These are phyloP conservation scores for Fusarium concolor DNA, from an alignment of 2,329 filamentous ascomycete genomes.

Conservation along the genomic window DNA sequence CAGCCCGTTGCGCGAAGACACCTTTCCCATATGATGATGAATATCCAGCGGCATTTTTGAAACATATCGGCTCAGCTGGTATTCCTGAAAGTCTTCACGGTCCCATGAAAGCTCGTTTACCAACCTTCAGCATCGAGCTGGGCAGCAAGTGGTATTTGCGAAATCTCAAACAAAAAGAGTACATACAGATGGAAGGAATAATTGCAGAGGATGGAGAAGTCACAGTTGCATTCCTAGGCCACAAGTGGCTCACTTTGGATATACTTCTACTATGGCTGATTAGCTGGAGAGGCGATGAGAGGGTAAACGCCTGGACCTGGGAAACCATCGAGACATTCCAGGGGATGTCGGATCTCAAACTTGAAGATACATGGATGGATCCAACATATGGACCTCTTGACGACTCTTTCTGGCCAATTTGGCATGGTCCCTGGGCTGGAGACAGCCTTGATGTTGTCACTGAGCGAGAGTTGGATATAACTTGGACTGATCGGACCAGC, in stretches of 20 bases:
- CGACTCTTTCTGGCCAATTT: slow-evolving; percentile 4
- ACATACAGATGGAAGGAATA: slow-evolving; percentile 19
- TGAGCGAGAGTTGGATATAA: not conserved
- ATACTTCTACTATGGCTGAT: slow-evolving; percentile 22
- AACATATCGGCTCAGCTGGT: not conserved
- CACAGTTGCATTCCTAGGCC: not conserved
- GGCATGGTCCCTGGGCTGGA: slow-evolving; percentile 8
- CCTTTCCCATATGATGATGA: not conserved
- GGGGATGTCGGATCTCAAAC: not conserved
- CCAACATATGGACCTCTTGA: not conserved
- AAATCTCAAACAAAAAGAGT: slow-evolving; percentile 14
- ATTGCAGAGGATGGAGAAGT: not conserved
- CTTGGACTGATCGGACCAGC: slow-evolving; percentile 11
- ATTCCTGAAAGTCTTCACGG: not conserved
- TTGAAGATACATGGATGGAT: not conserved
- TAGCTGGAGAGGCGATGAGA: not conserved
- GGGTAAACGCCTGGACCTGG: not conserved
- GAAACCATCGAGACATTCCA: not conserved
- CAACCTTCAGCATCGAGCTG: not conserved
- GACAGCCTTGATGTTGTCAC: slow-evolving; percentile 17
- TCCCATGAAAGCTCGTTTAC: not conserved
- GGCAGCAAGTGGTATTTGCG: slow-evolving; percentile 21
- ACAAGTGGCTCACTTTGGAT: slow-evolving; percentile 23
- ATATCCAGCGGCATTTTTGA: not conserved
- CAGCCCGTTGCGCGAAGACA: not conserved